Conservation (phyloP, 768 basidiomycete species). For the Rickenella mellea region DNA sequence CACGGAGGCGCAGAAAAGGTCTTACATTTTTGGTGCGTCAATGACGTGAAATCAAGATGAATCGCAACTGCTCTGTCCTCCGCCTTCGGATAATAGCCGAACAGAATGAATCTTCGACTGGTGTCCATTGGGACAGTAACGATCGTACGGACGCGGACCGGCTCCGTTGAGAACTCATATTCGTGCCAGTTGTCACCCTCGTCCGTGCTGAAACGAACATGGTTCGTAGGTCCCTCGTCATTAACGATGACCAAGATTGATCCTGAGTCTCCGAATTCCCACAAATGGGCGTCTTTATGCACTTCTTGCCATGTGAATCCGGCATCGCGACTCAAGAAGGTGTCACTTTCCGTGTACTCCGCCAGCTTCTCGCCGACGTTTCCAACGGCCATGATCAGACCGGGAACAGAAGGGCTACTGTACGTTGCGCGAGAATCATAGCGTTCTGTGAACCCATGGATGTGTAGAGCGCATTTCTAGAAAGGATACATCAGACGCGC, state of each 20-base stretch:
- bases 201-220: slow-evolving; percentile 81
- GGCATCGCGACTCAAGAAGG: slow-evolving; percentile 92
- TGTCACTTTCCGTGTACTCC: slow-evolving; percentile 81
- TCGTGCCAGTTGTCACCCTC: slow-evolving; percentile 85
- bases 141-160: slow-evolving; percentile 65
- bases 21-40: slow-evolving; percentile 73
- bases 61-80: slow-evolving; percentile 48
- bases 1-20: slow-evolving; percentile 5
- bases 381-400: slow-evolving; percentile 92
- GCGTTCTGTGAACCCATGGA: slow-evolving; percentile 95
- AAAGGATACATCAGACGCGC: neutral
- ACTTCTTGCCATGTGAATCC: slow-evolving; percentile 99
- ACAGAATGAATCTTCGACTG: slow-evolving; percentile 80
- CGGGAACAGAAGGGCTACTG: slow-evolving; percentile 85
- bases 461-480: slow-evolving; percentile 77
- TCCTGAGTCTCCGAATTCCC: slow-evolving; percentile 97
- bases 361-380: slow-evolving; percentile 84
- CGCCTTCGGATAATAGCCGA: slow-evolving; percentile 50
- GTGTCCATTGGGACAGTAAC: slow-evolving; percentile 87
- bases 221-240: slow-evolving; percentile 89
- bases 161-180: slow-evolving; percentile 67
- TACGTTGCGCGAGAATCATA: slow-evolving; percentile 85
- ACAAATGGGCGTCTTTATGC: slow-evolving; percentile 94
- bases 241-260: slow-evolving; percentile 90
- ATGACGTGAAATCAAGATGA: slow-evolving; percentile 80